Evolutionary conservation across 192 early-diverging fungal genomes (phyloP).

Genomic region (Coemansia interrupta): DNA sequence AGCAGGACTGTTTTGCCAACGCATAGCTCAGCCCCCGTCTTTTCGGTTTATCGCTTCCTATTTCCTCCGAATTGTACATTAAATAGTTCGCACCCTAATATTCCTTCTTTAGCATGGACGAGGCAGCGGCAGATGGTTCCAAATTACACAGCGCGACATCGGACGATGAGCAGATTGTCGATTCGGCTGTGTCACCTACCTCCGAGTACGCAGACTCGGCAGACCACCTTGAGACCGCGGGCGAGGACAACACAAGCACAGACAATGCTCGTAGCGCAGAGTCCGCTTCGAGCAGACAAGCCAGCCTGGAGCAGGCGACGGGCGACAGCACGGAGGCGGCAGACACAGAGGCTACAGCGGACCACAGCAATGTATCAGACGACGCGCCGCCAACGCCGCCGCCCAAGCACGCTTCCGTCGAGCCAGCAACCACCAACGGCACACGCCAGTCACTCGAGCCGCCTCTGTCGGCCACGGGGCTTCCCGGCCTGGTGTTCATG

Average conservation of each 20-base stretch:
- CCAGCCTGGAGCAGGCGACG: no score
- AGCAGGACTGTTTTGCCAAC: background rate
- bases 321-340: no score
- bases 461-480: slow-evolving; percentile 4
- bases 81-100: background rate
- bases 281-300: background rate
- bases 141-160: background rate
- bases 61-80: background rate
- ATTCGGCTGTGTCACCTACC: background rate
- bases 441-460: background rate
- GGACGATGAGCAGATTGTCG: slow-evolving; percentile 1
- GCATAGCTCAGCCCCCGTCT: background rate
- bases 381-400: background rate
- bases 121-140: background rate
- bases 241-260: background rate
- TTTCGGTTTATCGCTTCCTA: background rate
- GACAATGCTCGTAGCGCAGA: background rate
- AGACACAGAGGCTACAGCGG: no score
- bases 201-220: slow-evolving; percentile 16
- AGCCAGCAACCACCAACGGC: background rate
- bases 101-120: slow-evolving; percentile 3
- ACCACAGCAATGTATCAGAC: no score
- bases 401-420: background rate
- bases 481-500: slow-evolving; percentile 59
- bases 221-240: background rate